Percentiles rank a stretch among this genome's conserved stretches.
Evolutionary conservation across 2,329 filamentous ascomycete genomes (phyloP).

Genomic region (Fusarium nanum): DNA sequence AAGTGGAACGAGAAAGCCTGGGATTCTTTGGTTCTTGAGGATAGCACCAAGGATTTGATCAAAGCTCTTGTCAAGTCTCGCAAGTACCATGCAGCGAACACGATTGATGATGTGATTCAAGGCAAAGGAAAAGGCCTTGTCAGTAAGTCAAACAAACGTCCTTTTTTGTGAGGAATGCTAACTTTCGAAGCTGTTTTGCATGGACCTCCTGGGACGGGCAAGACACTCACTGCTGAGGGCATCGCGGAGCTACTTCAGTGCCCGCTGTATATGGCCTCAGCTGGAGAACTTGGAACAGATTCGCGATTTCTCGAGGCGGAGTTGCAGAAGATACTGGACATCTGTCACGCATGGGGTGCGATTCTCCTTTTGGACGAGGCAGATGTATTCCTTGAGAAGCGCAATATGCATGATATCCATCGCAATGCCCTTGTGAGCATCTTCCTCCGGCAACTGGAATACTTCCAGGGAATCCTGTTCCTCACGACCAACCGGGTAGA

Average conservation of each 20-base stretch:
- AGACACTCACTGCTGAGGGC: slow-evolving; percentile 87
- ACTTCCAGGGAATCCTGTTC: slow-evolving; percentile 92
- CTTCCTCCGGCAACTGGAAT: slow-evolving; percentile 87
- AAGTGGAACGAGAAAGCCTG: slow-evolving; percentile 88
- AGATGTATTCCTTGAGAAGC: slow-evolving; percentile 85
- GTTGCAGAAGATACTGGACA: slow-evolving; percentile 85
- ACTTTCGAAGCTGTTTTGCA: slow-evolving; percentile 73
- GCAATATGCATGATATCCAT: slow-evolving; percentile 84
- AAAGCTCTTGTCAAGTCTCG: slow-evolving; percentile 83
- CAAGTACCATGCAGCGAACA: slow-evolving; percentile 82
- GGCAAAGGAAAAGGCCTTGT: slow-evolving; percentile 91
- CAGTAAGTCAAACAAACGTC: slow-evolving; percentile 52
- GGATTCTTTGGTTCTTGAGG: slow-evolving; percentile 78
- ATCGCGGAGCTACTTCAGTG: slow-evolving; percentile 86
- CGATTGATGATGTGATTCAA: slow-evolving; percentile 84
- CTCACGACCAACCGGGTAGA: slow-evolving; percentile 89
- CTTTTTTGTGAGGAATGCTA: slow-evolving; percentile 17
- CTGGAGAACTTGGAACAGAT: slow-evolving; percentile 84
- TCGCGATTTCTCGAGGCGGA: slow-evolving; percentile 78
- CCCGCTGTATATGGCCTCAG: slow-evolving; percentile 85
- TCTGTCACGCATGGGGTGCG: slow-evolving; percentile 87
- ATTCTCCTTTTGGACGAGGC: slow-evolving; percentile 88
- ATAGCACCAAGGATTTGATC: slow-evolving; percentile 73
- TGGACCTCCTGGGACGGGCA: slow-evolving; percentile 87
- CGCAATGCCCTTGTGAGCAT: slow-evolving; percentile 88